Percentiles rank a stretch among this genome's conserved stretches.
phyloP scores from a whole-genome alignment of 164 flowering plant genomes.

The Stephania yunnanensis region DNA sequence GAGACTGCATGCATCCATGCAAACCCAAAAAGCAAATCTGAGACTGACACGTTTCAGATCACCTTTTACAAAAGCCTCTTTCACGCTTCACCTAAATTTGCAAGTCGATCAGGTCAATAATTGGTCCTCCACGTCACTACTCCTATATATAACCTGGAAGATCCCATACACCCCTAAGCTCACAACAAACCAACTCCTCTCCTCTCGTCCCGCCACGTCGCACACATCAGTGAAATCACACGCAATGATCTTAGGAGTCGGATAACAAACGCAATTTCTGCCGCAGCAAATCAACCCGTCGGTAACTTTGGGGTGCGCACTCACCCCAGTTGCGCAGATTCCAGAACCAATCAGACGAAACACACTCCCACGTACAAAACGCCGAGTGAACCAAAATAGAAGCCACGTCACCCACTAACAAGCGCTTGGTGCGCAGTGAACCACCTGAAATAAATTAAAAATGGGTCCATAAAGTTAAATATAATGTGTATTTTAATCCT shows the following conservation, averaged over 20 bases:
- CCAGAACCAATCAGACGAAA: not conserved
- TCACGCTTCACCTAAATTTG: not conserved
- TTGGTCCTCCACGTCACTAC: not conserved
- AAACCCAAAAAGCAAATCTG: not conserved
- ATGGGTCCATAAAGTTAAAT: too few species aligned
- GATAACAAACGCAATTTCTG: not conserved
- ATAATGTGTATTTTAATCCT: too few species aligned
- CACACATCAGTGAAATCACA: too few species aligned
- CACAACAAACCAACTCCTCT: not conserved
- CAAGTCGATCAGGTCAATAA: not conserved
- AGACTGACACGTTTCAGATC: conserved; percentile 1
- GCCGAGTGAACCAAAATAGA: not conserved
- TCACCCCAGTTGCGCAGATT: not conserved
- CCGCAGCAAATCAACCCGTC: not conserved
- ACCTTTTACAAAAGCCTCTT: not conserved
- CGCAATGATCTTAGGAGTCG: not conserved
- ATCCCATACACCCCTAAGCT: not conserved
- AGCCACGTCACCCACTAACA: not conserved
- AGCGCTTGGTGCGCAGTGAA: not conserved
- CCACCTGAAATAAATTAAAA: not conserved
- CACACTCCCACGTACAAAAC: not conserved
- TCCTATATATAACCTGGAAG: not conserved
- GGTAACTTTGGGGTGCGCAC: not conserved
- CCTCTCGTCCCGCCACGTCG: too few species aligned
- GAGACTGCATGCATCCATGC: not conserved